A percentile compares a stretch with the other conserved stretches of the same genome.
Evolutionary conservation across 1,284 basidiomycete species (phyloP).

Genomic region (Psilocybe mexicana): DNA sequence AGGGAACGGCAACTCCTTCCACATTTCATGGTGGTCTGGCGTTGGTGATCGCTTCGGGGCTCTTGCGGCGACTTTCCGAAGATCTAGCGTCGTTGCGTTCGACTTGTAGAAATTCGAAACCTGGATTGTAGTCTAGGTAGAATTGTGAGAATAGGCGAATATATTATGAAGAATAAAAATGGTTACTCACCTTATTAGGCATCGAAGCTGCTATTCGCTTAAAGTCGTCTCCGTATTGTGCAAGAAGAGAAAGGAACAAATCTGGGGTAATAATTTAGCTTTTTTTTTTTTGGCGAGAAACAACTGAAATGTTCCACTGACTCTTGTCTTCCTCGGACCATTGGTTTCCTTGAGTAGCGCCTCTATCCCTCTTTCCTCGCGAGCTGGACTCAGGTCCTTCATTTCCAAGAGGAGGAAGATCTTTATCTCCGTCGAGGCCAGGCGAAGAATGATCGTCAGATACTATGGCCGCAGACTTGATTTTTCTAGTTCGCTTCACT

Average conservation of each 20-base stretch:
- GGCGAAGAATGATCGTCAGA: conserved; percentile 31
- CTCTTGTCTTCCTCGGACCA: conserved; percentile 67
- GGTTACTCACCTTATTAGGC: conserved; percentile 62
- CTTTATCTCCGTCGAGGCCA: conserved; percentile 21
- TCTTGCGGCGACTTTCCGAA: conserved; percentile 35
- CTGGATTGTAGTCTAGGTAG: conserved; percentile 66
- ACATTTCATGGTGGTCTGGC: conserved; percentile 20
- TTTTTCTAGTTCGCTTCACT: conserved; percentile 37
- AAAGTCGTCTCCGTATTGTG: conserved; percentile 74
- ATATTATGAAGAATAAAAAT: conserved; percentile 4
- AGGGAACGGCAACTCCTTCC: conserved; percentile 8
- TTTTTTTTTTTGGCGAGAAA: conserved; percentile 19
- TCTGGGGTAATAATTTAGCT: conserved; percentile 34
- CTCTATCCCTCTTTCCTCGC: conserved; percentile 34
- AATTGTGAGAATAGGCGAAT: background rate
- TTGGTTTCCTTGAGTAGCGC: conserved; percentile 30
- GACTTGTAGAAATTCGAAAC: conserved; percentile 68
- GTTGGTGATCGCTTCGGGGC: conserved; percentile 35
- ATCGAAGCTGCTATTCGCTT: conserved; percentile 73
- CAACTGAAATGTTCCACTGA: conserved; percentile 30
- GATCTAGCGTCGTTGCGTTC: conserved; percentile 33
- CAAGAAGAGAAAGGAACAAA: conserved; percentile 64
- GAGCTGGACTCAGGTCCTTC: conserved; percentile 27
- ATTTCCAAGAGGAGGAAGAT: conserved; percentile 14
- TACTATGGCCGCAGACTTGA: conserved; percentile 38